Evolutionary conservation across 1,139 yeast genomes (phyloP), one percentile per base, ranked within the genome.

Genomic region (Geotrichum aggregatum): DNA sequence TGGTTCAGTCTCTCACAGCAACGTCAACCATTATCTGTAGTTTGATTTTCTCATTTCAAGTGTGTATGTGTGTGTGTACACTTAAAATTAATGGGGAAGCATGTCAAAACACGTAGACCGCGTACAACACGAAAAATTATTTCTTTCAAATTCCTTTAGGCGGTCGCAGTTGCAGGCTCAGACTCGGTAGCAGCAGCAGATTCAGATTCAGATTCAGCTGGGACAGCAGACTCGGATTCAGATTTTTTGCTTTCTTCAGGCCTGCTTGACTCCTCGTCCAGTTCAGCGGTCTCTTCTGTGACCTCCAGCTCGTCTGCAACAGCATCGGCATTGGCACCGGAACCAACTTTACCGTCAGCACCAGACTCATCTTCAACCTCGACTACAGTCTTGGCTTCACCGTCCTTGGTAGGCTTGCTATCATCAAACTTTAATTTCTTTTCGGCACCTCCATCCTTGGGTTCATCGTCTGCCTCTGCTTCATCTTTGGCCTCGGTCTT

Each of bases 311-410:
- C 26, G 13, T 4, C 46, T 31, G 34, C 50, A 22, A 8, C 50
- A 33, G 35, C 50, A 47, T 24, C 47, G 16, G 3, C 42, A n/a
- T 7, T 22, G 16, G 3, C 36, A 8, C 5, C 49, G 26, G 48
- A 40, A 30, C 21, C 6, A 8, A 16, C 41, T 13, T n/a, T 22
- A 8, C n/a, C 14, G 11, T 11, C 47, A n/a, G 26, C 30, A 13
- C 3, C 47, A 21, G 39, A 4, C 38, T 28, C 36, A 7, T 13
- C 43, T 10, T 7, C 43, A 11, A 14, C 43, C 13, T 19, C 26
- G 7, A 13, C 18, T 10, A 6, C 44, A 19, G 31, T 16, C 21
- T 19, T 33, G 7, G 33, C 31, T 21, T 41, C 44, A 28, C n/a
- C 44, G 5, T 11, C n/a, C 24, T 19, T 33, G 19, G 19, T 14